phyloP scores from a whole-genome alignment of 2,329 filamentous ascomycete species.

The Colletotrichum sidae region DNA sequence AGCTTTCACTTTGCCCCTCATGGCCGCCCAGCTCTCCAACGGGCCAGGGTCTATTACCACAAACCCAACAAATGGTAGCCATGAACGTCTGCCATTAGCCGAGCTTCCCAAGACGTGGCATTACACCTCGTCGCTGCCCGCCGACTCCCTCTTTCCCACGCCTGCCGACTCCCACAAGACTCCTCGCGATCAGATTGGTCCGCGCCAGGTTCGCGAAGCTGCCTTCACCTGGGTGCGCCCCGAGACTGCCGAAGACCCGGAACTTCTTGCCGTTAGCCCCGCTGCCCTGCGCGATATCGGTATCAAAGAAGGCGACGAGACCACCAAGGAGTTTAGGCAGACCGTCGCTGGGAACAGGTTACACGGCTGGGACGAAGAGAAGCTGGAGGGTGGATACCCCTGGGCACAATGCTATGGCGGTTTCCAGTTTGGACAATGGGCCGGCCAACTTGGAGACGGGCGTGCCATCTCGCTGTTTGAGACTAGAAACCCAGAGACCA shows the following conservation, averaged over 20 bases:
- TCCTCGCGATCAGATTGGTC: conserved; percentile 79
- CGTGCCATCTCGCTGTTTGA: conserved; percentile 96
- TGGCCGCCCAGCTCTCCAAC: conserved; percentile 50
- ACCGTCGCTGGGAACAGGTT: conserved; percentile 86
- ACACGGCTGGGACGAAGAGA: conserved; percentile 79
- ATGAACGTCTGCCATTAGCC: conserved; percentile 55
- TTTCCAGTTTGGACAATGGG: conserved; percentile 86
- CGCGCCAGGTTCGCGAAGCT: conserved; percentile 86
- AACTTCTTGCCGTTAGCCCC: conserved; percentile 84
- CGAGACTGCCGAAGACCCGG: conserved; percentile 75
- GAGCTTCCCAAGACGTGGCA: conserved; percentile 74
- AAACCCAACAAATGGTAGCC: conserved; percentile 3
- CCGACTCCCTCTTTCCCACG: conserved; percentile 83
- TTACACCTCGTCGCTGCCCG: conserved; percentile 75
- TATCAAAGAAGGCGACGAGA: conserved; percentile 74
- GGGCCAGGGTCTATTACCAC: conserved; percentile 36
- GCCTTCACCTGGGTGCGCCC: conserved; percentile 93
- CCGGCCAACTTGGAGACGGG: conserved; percentile 94
- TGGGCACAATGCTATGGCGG: conserved; percentile 99
- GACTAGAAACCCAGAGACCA: conserved; percentile 78
- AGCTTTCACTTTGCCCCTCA: conserved; percentile 40
- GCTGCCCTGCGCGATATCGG: conserved; percentile 86
- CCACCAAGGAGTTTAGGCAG: conserved; percentile 79
- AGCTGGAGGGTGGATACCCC: conserved; percentile 80
- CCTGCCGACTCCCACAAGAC: conserved; percentile 85